Conservation (phyloP, 805 yeast species). For the Wickerhamomyces rabaulensis region DNA sequence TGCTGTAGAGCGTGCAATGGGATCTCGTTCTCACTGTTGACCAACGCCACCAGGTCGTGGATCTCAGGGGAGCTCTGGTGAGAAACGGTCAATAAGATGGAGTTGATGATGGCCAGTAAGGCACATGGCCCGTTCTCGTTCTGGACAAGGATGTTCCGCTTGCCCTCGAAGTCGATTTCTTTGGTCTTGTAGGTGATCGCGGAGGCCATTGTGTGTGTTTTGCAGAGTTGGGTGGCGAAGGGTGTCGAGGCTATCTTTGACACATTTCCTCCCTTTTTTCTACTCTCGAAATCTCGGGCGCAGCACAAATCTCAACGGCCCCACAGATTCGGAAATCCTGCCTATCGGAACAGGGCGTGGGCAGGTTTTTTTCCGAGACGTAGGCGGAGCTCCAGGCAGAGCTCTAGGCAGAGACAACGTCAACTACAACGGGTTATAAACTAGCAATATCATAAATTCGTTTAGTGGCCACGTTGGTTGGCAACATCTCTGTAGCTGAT, state of each 20-base stretch:
- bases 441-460: too few relatives aligned
- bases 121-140: conserved; percentile 89
- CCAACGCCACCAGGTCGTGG: conserved; percentile 26
- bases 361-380: neutral
- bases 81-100: conserved; percentile 49
- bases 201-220: neutral
- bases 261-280: neutral
- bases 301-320: neutral
- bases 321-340: neutral
- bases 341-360: neutral
- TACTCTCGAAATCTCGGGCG: neutral
- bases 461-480: too few relatives aligned
- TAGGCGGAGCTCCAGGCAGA: neutral
- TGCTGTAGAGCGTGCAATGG: conserved; percentile 39
- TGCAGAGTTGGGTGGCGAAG: neutral
- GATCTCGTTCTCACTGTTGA: conserved; percentile 27
- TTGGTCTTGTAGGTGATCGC: conserved; percentile 14
- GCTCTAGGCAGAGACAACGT: too few relatives aligned
- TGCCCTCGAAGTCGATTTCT: conserved; percentile 18
- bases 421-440: too few relatives aligned
- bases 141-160: conserved; percentile 58
- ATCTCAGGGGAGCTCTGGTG: conserved; percentile 19
- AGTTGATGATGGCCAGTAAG: conserved; percentile 68
- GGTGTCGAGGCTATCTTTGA: neutral
- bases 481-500: conserved; percentile 8